Base-by-base conservation (phyloP, 2,329 filamentous ascomycete species). In the Orbilia javanica region DNA sequence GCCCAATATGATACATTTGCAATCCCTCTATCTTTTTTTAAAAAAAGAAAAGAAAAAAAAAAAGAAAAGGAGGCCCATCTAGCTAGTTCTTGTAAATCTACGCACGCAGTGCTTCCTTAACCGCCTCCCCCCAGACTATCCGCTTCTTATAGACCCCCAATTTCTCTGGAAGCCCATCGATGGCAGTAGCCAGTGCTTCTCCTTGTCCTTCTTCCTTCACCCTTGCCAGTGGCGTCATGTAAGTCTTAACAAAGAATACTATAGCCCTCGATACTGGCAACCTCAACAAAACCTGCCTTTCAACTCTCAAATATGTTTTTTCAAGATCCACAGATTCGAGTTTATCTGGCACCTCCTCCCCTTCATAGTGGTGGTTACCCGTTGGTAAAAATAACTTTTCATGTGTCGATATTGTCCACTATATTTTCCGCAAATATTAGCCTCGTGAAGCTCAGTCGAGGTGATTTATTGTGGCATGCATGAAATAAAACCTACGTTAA, bases 171-270 rank as follows among this genome's bases (percentile, higher is more conserved):
- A 89, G 80, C 0, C 87, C 88, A 66, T 89, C 86, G n/a, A 89
- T 86, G 0, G 87, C 87, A 42, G 87, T 85, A 0, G 87, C 87
- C 15, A 89, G 82, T 0, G 75, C 79, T n/a, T 80, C 66, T 1
- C 87, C 87, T 0, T 85, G 81, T 0, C 86, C 87, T 60, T 89
- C 87, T 0, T 82, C 83, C 79, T 86, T 88, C 80, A 89, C 84
- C 2, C 87, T 84, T 7, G 82, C 76, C 10, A 57, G 22, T 0
- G 89, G 74, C 62, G 88, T 88, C 15, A 88, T 73, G 72, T 88
- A 88, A 0, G 87, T 88, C 83, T 89, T 88, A 84, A 89, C 88
- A 8, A 87, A 87, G 81, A 89, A 89, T 11, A 89, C 81, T 1
- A 89, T 82, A 0, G 86, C 85, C 1, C 82, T 81, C 0, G 86